Evolutionary conservation across 768 basidiomycete genomes (phyloP), one percentile per base, ranked within the genome.

Genomic region (Amyloporia xantha): DNA sequence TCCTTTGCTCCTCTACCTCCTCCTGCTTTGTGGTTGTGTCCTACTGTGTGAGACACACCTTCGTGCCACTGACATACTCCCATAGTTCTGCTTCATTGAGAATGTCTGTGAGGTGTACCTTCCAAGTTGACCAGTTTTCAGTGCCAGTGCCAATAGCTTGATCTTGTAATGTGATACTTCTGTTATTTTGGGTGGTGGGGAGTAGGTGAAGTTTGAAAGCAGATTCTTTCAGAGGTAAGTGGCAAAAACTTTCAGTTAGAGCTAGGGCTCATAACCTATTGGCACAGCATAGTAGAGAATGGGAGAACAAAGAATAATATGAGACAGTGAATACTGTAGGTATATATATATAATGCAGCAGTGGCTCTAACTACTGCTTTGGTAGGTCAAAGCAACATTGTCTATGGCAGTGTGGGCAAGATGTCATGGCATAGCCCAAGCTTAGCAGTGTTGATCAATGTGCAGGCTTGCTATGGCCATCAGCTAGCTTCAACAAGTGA

Each of bases 1-100:
- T 59, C 54, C 10, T 54, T 56, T 24, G 42, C 0, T 47, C 53
- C 17, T 49, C 25, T 0, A 23, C 39, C 4, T 48, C 43, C 7
- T 26, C 40, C 21, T 21, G 19, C 40, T 12, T 23, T 6, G 5
- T 13, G 6, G 20, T 5, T n/a, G n/a, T n/a, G 3, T 23, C 13
- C 21, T n/a, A 5, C 13, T n/a, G 40, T 23, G 40, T 12, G 6
- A 23, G 40, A 13, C 40, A 41, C 10, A 4, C 5, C 6, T 9
- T 13, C 7, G 5, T 41, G 41, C 41, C 21, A 24, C 30, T 3
- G 21, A 55, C 44, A 25, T 52, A 55, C 1, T 43, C 36, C 47
- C 47, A 48, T 11, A 55, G 24, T 21, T 49, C 43, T 11, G 35
- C 10, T 19, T 51, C 37, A 38, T 23, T 25, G 2, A 55, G 33